Evolutionary conservation across 345 rosid genomes (phyloP).

Genomic region (Abelmoschus esculentus): DNA sequence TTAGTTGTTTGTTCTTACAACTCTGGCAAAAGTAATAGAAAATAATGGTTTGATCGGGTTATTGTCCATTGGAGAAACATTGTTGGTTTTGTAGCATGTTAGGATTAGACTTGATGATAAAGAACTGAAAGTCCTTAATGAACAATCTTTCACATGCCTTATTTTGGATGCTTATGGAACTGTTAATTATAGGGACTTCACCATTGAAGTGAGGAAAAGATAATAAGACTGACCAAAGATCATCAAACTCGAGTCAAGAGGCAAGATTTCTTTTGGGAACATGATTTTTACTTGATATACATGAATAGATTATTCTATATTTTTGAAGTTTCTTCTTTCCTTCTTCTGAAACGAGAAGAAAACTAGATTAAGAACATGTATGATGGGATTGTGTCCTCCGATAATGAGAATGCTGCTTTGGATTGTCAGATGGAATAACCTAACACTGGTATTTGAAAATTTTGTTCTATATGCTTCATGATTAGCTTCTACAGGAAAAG

Average conservation of each 20-base stretch:
- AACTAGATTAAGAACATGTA: neutral
- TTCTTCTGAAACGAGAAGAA: neutral
- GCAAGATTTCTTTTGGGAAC: conserved; percentile 8
- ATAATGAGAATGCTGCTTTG: neutral
- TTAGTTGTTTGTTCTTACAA: neutral
- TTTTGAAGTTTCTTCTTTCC: neutral
- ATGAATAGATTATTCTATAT: neutral
- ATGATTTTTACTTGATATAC: neutral
- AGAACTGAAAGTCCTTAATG: neutral
- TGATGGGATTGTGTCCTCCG: neutral
- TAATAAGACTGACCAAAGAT: neutral
- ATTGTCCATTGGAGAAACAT: neutral
- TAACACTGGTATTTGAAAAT: too few species aligned
- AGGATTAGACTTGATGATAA: neutral
- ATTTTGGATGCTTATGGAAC: conserved; percentile 1
- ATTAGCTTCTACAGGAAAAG: neutral
- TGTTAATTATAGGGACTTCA: conserved; percentile 1
- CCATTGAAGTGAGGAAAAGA: neutral
- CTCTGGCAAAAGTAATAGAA: neutral
- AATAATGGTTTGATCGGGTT: neutral
- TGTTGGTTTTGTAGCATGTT: neutral
- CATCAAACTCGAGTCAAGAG: conserved; percentile 1
- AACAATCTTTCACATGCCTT: neutral
- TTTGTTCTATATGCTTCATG: neutral
- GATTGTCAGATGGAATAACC: neutral